These are phyloP conservation scores for Phytophthora palmivora DNA, from an alignment of 352 stramenopile genomes.

Conservation along the genomic window DNA sequence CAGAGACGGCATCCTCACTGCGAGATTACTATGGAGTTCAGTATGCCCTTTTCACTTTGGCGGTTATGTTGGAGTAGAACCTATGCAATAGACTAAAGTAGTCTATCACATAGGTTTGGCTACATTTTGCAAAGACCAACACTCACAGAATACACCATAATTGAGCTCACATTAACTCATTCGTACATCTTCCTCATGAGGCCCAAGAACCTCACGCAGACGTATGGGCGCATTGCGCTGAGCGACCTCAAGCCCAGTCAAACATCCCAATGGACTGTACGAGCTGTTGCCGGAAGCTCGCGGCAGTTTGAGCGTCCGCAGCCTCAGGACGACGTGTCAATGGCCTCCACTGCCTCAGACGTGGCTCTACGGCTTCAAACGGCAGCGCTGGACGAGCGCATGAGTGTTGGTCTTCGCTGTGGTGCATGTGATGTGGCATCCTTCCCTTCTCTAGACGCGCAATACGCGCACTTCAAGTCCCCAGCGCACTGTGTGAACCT, in stretches of 20 bases:
- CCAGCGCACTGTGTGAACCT: constrained; percentile 84
- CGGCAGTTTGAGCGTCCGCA: constrained; percentile 49
- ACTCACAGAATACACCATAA: no score
- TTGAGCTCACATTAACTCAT: no score
- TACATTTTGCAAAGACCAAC: constrained; percentile 16
- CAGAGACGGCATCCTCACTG: constrained; percentile 38
- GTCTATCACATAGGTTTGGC: not conserved
- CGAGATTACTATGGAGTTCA: constrained; percentile 12
- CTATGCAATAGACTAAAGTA: constrained; percentile 4
- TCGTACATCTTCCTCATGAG: constrained; percentile 34
- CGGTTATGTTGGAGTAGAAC: not conserved
- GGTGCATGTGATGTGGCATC: constrained; percentile 70
- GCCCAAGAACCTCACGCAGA: constrained; percentile 35
- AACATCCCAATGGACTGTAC: constrained; percentile 62
- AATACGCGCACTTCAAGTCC: constrained; percentile 88
- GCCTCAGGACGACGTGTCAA: constrained; percentile 7
- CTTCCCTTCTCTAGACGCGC: constrained; percentile 81
- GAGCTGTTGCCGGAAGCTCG: constrained; percentile 60
- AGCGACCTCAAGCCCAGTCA: constrained; percentile 61
- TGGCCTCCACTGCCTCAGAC: not conserved
- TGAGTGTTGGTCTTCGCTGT: constrained; percentile 64
- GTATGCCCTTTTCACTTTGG: constrained; percentile 17
- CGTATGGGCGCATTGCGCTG: constrained; percentile 70
- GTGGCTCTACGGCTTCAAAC: constrained; percentile 43
- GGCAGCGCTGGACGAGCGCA: constrained; percentile 42